Evolutionary conservation across 306 rosid species (phyloP), one percentile per base, ranked within the genome.

Genomic region (Hylodesmum podocarpum): DNA sequence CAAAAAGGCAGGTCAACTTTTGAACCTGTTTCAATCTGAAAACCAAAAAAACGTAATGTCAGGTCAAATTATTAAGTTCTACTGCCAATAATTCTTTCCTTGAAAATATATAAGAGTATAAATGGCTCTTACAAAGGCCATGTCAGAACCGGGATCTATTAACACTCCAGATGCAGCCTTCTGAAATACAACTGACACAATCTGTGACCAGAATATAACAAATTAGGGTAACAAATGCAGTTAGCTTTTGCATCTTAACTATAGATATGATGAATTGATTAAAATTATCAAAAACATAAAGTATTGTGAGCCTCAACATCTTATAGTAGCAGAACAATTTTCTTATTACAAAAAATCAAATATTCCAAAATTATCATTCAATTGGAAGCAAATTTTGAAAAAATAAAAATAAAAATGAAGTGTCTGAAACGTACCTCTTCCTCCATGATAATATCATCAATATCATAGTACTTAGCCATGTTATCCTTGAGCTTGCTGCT

Each of bases 1-100:
- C 98, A 95, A 78, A 92, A 92, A 22, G 98, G 97, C 69, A 92
- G 83, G 80, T 90, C 93, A 71, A 95, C 98, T 84, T 89, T 92
- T 25, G 98, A 95, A 76, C 92, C 97, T 10, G 88, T 50, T 88
- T 95, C 97, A 78, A 95, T 94, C 98, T 92, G 91, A 84, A 76
- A 76, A 62, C 67, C 63, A 84, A 77, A 68, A n/a, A 70, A 73
- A 70, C 15, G 75, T 46, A 85, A 43, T 39, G 73, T 82, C 77
- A 76, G 75, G 70, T 75, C 37, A 72, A 77, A 81, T 65, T 41
- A 28, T 70, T 33, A 73, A 36, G 55, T 78, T 72, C 31, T 33
- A 19, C 43, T 31, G 41, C 78, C 39, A 19, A 41, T 14, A 25
- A 25, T 47, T 66, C 78, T 83, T 80, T 28, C 78, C 21, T 69